A percentile compares a stretch with the other conserved stretches of the same genome.
phyloP scores from a whole-genome alignment of 371 early-diverging fungal species.

The Mucor plumbeus region DNA sequence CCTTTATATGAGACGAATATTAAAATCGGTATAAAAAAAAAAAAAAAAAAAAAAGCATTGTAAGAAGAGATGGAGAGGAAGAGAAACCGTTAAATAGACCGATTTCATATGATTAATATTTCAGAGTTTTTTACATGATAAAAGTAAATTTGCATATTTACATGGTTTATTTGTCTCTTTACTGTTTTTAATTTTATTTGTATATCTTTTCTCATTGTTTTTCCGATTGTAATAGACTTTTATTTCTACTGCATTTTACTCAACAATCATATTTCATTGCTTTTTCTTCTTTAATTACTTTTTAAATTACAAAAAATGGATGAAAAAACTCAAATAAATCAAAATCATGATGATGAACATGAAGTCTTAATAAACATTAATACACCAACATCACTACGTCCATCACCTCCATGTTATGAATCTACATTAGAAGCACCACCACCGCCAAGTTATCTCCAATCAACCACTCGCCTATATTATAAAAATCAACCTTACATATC shows the following conservation, averaged over 20 bases:
- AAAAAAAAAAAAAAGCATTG: too few species aligned
- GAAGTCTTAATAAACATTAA: background rate
- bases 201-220: background rate
- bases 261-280: background rate
- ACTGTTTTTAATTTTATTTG: slow-evolving; percentile 4
- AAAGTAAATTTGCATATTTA: too few species aligned
- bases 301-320: background rate
- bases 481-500: slow-evolving; percentile 18
- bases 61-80: too few species aligned
- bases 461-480: slow-evolving; percentile 10
- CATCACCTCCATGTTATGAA: slow-evolving; percentile 11
- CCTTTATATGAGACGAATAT: too few species aligned
- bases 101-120: too few species aligned
- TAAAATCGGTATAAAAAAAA: too few species aligned
- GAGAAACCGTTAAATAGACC: too few species aligned
- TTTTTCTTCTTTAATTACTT: background rate
- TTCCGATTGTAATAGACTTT: slow-evolving; percentile 6
- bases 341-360: background rate
- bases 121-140: too few species aligned
- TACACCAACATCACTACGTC: background rate
- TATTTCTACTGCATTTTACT: background rate
- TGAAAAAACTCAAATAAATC: slow-evolving; percentile 4
- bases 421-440: slow-evolving; percentile 1
- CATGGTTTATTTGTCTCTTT: too few species aligned
- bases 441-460: slow-evolving; percentile 15